These are phyloP conservation scores for Cyanidioschyzon merolae DNA, from an alignment of 23 red algal genomes.

Conservation along the genomic window DNA sequence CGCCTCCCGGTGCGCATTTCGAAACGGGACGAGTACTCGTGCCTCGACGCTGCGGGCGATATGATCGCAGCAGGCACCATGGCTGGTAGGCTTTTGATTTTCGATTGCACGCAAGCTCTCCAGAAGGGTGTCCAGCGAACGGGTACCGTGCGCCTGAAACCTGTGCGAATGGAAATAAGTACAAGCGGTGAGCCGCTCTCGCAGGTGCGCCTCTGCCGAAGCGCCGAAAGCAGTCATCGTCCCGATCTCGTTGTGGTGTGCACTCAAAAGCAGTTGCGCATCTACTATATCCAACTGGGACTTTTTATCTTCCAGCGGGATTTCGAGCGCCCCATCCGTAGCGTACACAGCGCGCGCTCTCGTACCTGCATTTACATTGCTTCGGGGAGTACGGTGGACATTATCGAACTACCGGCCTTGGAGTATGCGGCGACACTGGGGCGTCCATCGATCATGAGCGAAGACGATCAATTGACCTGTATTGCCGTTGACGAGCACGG, in stretches of 20 bases:
- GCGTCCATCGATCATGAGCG: conserved; percentile 11
- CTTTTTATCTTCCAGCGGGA: neutral
- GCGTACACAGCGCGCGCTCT: neutral
- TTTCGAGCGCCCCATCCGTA: neutral
- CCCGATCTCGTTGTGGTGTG: conserved; percentile 3
- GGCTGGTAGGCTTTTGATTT: neutral
- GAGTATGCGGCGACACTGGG: conserved; percentile 18
- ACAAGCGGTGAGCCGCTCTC: neutral
- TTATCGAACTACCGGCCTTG: conserved; percentile 7
- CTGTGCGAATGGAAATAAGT: neutral
- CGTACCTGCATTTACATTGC: conserved; percentile 10
- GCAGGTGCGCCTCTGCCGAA: conserved; percentile 1
- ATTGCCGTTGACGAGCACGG: neutral
- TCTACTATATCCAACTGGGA: neutral
- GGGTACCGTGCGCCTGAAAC: neutral
- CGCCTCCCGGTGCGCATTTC: neutral
- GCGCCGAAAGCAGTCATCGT: neutral
- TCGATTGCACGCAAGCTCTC: neutral
- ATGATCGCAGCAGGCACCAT: neutral
- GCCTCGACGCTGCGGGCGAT: neutral
- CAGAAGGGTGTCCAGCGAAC: neutral
- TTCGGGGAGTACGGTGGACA: conserved; percentile 5
- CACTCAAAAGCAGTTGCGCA: neutral
- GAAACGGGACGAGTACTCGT: neutral
- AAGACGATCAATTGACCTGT: conserved; percentile 3